These are phyloP conservation scores for Arthrobotrys entomopaga DNA, from an alignment of 2,329 filamentous ascomycete species.

Conservation along the genomic window DNA sequence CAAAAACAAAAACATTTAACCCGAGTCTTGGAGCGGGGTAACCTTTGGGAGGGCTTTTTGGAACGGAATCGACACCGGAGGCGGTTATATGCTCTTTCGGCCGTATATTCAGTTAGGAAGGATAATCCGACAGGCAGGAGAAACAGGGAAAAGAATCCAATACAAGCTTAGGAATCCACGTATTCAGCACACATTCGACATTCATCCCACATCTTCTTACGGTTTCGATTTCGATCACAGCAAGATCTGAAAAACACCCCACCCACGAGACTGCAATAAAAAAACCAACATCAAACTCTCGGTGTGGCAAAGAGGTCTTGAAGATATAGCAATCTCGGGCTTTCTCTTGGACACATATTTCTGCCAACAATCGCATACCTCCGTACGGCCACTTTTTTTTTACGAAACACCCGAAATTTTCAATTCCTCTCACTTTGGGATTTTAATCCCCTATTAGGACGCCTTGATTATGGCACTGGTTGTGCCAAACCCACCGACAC, in stretches of 20 bases:
- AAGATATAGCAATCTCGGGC: too few relatives aligned
- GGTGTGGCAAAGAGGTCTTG: too few relatives aligned
- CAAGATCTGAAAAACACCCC: too few relatives aligned
- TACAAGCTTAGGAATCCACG: not conserved
- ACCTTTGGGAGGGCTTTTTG: not conserved
- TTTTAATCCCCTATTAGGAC: not conserved
- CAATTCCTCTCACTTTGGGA: not conserved
- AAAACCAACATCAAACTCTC: too few relatives aligned
- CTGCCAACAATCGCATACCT: too few relatives aligned
- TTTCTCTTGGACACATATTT: too few relatives aligned
- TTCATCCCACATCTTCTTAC: too few relatives aligned
- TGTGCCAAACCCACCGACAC: conserved; percentile 63
- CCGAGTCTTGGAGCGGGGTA: conserved; percentile 26
- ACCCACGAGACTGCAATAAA: too few relatives aligned
- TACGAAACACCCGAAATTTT: too few relatives aligned
- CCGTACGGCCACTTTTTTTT: too few relatives aligned
- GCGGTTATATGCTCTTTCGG: conserved; percentile 3
- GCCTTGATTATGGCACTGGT: conserved; percentile 57
- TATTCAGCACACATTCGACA: not conserved
- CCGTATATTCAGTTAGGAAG: conserved; percentile 18
- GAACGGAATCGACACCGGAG: not conserved
- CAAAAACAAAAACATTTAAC: too few relatives aligned
- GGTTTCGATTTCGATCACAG: too few relatives aligned
- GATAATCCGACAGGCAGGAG: conserved; percentile 8
- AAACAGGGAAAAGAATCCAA: not conserved